These are phyloP conservation scores for Vigna hirtella DNA, from an alignment of 306 rosid species.

Conservation along the genomic window DNA sequence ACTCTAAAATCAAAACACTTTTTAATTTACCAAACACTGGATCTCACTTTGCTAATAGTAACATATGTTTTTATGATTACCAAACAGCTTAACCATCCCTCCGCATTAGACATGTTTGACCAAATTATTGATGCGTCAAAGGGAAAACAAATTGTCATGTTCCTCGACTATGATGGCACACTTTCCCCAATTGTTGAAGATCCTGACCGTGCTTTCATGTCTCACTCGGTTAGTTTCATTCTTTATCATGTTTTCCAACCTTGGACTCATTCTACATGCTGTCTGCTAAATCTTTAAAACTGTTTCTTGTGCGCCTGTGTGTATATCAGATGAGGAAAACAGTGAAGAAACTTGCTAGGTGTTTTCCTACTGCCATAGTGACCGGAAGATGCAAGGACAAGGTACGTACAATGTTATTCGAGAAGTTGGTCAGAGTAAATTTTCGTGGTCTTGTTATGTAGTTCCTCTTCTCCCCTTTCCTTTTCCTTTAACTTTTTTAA, in stretches of 20 bases:
- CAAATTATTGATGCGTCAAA: constrained; percentile 70
- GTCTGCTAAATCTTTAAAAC: not conserved
- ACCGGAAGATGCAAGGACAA: constrained; percentile 88
- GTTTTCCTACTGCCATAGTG: constrained; percentile 90
- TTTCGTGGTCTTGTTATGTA: not conserved
- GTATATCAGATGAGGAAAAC: constrained; percentile 79
- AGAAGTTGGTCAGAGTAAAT: constrained; percentile 2
- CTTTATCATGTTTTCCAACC: not conserved
- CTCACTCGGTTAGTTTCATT: constrained; percentile 61
- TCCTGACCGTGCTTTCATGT: constrained; percentile 89
- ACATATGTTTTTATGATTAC: not conserved
- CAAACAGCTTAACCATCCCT: constrained; percentile 67
- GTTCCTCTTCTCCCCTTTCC: not conserved
- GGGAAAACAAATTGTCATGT: constrained; percentile 86
- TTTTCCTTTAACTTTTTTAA: not conserved
- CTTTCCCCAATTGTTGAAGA: constrained; percentile 84
- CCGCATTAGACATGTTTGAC: constrained; percentile 81
- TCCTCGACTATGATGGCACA: constrained; percentile 86
- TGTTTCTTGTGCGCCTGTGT: not conserved
- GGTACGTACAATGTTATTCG: constrained; percentile 67
- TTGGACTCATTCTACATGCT: not conserved
- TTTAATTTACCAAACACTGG: not conserved
- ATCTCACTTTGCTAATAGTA: constrained; percentile 26
- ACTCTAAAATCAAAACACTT: not conserved
- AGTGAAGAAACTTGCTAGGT: constrained; percentile 67